These are phyloP conservation scores for Pythium graminicola DNA, from an alignment of 352 stramenopile genomes.

Conservation along the genomic window DNA sequence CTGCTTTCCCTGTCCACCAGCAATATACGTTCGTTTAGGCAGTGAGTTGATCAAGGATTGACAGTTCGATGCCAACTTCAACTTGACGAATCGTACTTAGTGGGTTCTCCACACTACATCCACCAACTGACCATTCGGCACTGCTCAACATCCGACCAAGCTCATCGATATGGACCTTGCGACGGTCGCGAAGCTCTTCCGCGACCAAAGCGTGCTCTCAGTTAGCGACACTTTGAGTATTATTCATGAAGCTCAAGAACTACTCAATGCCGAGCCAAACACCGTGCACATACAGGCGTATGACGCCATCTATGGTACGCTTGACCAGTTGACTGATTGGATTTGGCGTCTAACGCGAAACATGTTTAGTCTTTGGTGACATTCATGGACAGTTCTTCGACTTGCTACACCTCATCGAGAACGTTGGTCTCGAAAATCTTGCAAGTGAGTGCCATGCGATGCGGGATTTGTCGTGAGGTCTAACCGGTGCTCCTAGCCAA, in stretches of 20 bases:
- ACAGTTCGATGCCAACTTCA: slow-evolving; percentile 18
- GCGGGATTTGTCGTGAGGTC: too few species aligned
- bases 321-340: too few species aligned
- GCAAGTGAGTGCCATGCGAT: too few species aligned
- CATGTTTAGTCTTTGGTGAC: too few species aligned
- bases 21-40: neutral
- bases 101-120: slow-evolving; percentile 3
- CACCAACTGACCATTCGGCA: neutral
- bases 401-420: slow-evolving; percentile 91
- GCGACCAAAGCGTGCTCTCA: slow-evolving; percentile 47
- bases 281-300: slow-evolving; percentile 35
- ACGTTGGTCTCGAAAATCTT: too few species aligned
- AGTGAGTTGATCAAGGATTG: neutral
- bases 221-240: slow-evolving; percentile 50
- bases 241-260: slow-evolving; percentile 60
- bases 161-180: slow-evolving; percentile 27
- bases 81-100: slow-evolving; percentile 23
- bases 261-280: slow-evolving; percentile 56
- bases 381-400: slow-evolving; percentile 96
- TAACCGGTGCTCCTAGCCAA: too few species aligned
- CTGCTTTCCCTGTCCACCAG: neutral
- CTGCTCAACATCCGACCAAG: neutral
- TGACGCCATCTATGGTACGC: slow-evolving; percentile 28
- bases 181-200: slow-evolving; percentile 43
- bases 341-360: too few species aligned